A percentile compares a stretch with the other conserved stretches of the same genome.
These are phyloP conservation scores for Tetrahymena borealis DNA, from an alignment of 73 alveolate genomes.

Conservation along the genomic window DNA sequence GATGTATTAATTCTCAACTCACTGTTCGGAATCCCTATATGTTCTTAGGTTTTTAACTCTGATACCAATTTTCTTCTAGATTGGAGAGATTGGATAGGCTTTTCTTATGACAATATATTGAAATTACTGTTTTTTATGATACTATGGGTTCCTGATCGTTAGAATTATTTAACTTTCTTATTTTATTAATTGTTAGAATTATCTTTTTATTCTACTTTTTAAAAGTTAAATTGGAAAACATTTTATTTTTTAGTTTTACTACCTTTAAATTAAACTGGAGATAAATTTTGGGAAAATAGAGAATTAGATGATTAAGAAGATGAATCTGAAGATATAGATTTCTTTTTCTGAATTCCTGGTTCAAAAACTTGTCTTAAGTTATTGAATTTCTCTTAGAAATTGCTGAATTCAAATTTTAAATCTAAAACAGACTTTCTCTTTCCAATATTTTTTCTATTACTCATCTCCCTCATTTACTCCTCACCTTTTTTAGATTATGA, in stretches of 20 bases:
- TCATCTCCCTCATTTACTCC: not conserved
- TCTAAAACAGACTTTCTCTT: not conserved
- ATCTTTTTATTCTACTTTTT: not conserved
- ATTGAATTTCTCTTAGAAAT: not conserved
- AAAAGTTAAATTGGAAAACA: not conserved
- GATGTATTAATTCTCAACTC: not conserved
- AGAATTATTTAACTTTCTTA: no score
- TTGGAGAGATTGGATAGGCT: no score
- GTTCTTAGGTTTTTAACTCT: not conserved
- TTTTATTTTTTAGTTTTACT: not conserved
- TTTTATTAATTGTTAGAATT: not conserved
- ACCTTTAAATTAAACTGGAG: not conserved
- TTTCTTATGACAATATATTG: no score
- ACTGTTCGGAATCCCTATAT: not conserved
- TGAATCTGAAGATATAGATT: not conserved
- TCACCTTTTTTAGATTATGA: not conserved
- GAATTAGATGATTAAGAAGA: not conserved
- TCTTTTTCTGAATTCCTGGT: not conserved
- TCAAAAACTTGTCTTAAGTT: not conserved
- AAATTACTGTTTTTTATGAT: no score
- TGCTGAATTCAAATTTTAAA: not conserved
- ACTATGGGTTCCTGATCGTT: no score
- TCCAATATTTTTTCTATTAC: not conserved
- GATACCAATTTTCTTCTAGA: not conserved
- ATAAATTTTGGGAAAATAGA: not conserved